These are phyloP conservation scores for Lycium ferocissimum DNA, from an alignment of 257 asterid species.

Conservation along the genomic window DNA sequence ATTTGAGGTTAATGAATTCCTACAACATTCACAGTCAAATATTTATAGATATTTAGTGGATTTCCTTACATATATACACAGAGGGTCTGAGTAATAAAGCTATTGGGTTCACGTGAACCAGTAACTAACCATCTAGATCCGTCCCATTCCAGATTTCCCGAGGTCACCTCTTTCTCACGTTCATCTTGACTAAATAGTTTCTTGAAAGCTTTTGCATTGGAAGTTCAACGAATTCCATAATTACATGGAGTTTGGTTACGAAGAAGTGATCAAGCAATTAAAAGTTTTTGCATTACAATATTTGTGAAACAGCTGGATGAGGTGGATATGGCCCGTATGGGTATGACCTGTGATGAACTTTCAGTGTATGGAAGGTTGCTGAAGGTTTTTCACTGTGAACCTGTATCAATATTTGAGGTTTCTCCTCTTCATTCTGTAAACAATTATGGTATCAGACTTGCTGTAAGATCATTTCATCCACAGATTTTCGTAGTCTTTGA, in stretches of 20 bases:
- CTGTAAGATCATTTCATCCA: not conserved
- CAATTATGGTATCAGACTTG: not conserved
- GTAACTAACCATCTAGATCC: too few relatives aligned
- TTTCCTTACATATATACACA: too few relatives aligned
- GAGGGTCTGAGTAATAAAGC: too few relatives aligned
- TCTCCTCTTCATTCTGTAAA: not conserved
- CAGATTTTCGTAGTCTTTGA: not conserved
- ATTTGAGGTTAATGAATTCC: too few relatives aligned
- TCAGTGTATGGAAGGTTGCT: constrained; percentile 90
- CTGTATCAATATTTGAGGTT: constrained; percentile 95
- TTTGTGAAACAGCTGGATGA: constrained; percentile 75
- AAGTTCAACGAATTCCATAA: not conserved
- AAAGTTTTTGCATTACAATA: not conserved
- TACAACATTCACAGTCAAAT: too few relatives aligned
- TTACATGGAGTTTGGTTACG: not conserved
- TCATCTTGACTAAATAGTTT: not conserved
- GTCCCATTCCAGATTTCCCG: too few relatives aligned
- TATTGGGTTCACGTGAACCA: too few relatives aligned
- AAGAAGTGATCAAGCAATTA: not conserved
- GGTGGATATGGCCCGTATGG: constrained; percentile 69
- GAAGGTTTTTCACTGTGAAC: constrained; percentile 89
- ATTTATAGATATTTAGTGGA: too few relatives aligned
- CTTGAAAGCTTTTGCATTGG: not conserved
- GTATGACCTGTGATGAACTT: constrained; percentile 91
- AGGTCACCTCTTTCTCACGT: not conserved